A percentile compares a stretch with the other conserved stretches of the same genome.
Conservation (phyloP, 768 basidiomycete species). For the Leucosporidium scottii region DNA sequence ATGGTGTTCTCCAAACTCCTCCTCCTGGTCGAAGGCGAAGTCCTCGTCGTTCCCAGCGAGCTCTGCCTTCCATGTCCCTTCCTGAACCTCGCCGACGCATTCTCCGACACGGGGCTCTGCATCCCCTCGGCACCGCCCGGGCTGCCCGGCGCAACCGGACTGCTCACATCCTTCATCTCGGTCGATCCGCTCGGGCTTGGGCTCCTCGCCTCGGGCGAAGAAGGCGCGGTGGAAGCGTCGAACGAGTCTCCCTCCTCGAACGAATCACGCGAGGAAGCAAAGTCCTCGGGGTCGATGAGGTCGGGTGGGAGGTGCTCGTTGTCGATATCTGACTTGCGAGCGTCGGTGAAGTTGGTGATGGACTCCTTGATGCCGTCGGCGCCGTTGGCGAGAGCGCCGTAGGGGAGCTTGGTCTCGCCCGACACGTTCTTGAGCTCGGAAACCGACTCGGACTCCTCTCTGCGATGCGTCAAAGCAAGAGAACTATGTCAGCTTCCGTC, state of each 20-base stretch:
- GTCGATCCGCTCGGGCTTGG: slow-evolving; percentile 13
- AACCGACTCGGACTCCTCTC: slow-evolving; percentile 95
- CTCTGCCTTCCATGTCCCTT: slow-evolving; percentile 60
- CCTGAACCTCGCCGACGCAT: slow-evolving; percentile 54
- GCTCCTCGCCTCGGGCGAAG: slow-evolving; percentile 39
- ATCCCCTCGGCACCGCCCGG: neutral
- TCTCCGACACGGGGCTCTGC: slow-evolving; percentile 14
- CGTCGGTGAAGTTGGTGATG: slow-evolving; percentile 88
- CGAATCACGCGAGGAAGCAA: slow-evolving; percentile 21
- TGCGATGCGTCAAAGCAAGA: neutral
- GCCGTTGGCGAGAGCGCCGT: slow-evolving; percentile 74
- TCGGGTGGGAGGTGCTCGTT: slow-evolving; percentile 98
- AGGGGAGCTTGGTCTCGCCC: slow-evolving; percentile 67
- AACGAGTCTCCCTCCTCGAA: slow-evolving; percentile 35
- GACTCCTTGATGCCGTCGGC: slow-evolving; percentile 92
- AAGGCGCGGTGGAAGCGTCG: slow-evolving; percentile 36
- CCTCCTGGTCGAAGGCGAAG: slow-evolving; percentile 84
- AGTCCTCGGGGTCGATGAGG: slow-evolving; percentile 59
- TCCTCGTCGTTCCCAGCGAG: slow-evolving; percentile 89
- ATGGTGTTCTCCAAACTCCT: slow-evolving; percentile 92
- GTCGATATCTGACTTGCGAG: slow-evolving; percentile 74
- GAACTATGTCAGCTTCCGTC: neutral
- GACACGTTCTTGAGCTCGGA: slow-evolving; percentile 91
- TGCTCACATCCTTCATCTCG: neutral
- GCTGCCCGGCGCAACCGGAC: neutral